Evolutionary conservation across 805 yeast genomes (phyloP).

Genomic region (Candida taoyuanica): DNA sequence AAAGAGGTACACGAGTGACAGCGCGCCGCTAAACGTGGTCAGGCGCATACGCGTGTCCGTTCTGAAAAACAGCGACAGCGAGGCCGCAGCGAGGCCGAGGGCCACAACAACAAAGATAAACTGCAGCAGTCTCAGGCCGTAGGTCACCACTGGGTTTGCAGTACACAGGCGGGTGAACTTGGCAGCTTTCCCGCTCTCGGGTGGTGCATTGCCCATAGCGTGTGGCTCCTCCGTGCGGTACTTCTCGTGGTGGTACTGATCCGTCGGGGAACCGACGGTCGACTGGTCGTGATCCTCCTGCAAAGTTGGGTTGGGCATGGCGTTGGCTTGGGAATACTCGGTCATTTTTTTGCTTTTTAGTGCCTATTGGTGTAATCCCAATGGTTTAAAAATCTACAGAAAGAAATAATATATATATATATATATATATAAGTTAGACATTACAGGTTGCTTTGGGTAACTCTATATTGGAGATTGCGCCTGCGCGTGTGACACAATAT

Average conservation of each 20-base stretch:
- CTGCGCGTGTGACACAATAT: no score
- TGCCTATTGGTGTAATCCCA: no score
- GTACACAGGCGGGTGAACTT: constrained; percentile 1
- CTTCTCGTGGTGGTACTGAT: constrained; percentile 18
- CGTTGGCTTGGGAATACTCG: not conserved
- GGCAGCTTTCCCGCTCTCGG: not conserved
- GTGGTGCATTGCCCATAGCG: not conserved
- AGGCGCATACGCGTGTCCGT: constrained; percentile 30
- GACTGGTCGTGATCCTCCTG: constrained; percentile 23
- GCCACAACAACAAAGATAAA: constrained; percentile 27
- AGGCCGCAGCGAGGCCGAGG: constrained; percentile 27
- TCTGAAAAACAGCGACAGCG: constrained; percentile 22
- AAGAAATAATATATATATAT: no score
- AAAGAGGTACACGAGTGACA: constrained; percentile 29
- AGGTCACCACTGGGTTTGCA: constrained; percentile 11
- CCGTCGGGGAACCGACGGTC: constrained; percentile 21
- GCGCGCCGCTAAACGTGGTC: constrained; percentile 28
- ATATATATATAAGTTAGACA: no score
- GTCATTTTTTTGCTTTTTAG: no score
- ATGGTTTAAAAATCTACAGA: no score
- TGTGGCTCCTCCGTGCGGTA: not conserved
- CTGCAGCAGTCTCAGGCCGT: constrained; percentile 22
- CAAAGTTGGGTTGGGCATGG: not conserved
- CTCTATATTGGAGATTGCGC: no score
- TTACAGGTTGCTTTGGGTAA: no score